Evolutionary conservation across 495 filamentous ascomycete species (phyloP), one percentile per base, ranked within the genome.

Genomic region (Aspergillus saccharolyticus): DNA sequence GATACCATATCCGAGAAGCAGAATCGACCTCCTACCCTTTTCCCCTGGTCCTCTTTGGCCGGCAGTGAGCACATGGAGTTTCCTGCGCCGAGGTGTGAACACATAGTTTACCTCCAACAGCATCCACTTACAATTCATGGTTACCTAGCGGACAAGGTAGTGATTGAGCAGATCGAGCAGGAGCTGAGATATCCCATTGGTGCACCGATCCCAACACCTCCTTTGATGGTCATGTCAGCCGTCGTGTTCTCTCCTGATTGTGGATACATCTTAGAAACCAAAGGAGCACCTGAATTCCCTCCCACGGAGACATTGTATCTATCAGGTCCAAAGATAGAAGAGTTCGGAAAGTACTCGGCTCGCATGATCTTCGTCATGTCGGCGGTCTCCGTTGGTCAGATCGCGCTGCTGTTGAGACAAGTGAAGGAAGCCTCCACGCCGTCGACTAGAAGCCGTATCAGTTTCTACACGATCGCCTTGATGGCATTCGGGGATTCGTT

Each of bases 181-280:
- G 94, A 98, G 66, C 79, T 97, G 4, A 85, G 92, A 42, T 88
- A 83, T 63, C 93, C 93, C 4, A 89, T 86, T 52, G 94, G 94
- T 1, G 86, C 85, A n/a, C 85, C 88, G 4, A 77, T 88, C 46
- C 83, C 84, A 15, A 63, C 70, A 9, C 77, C 84, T 22, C 90
- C 94, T 16, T 75, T 78, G 5, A 81, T 97, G 28, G 78, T 81
- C 52, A 90, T 96, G 82, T 94, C 90, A 10, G 85, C 89, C 47
- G 79, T 95, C 0, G 80, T 94, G 16, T 98, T 91, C 71, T 97
- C 93, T 18, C 94, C 94, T 17, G 93, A 96, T 66, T 98, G 94
- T 67, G 89, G 87, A 9, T 93, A 90, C 63, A 84, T 95, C 33
- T 81, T 98, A n/a, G 87, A 94, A 65, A 90, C 88, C 5, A 91